phyloP scores from a whole-genome alignment of 441 rosid genomes.

The Populus hybrid region DNA sequence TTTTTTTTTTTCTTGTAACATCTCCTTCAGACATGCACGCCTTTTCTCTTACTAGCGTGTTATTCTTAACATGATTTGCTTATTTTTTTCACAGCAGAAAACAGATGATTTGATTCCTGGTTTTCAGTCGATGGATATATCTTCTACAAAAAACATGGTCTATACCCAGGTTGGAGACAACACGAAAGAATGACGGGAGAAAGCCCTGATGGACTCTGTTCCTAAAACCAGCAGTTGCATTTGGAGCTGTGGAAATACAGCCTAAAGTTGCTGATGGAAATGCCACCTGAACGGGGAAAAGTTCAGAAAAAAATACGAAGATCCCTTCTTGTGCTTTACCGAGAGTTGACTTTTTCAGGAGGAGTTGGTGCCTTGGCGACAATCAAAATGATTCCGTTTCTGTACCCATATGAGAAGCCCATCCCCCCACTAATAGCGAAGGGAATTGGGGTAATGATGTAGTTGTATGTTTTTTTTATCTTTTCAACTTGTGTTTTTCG shows the following conservation, averaged over 20 bases:
- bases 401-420: not conserved
- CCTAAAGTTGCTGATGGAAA: not conserved
- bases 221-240: not conserved
- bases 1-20: not conserved
- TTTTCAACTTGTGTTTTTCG: not conserved
- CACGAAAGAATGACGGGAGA: constrained; percentile 5
- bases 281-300: not conserved
- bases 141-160: not conserved
- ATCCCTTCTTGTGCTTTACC: not conserved
- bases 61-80: not conserved
- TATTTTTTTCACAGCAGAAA: constrained; percentile 1
- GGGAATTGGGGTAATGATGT: not conserved
- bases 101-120: constrained; percentile 10
- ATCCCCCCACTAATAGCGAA: not conserved
- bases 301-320: not conserved
- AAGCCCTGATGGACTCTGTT: not conserved
- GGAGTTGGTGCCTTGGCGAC: not conserved
- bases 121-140: constrained; percentile 9
- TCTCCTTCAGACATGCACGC: not conserved
- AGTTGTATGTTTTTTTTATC: not conserved
- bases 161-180: not conserved
- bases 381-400: not conserved
- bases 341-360: not conserved
- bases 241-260: not conserved
- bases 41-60: too few relatives aligned